Base-by-base conservation (phyloP, 352 stramenopile genomes). In the Globisporangium splendens region DNA sequence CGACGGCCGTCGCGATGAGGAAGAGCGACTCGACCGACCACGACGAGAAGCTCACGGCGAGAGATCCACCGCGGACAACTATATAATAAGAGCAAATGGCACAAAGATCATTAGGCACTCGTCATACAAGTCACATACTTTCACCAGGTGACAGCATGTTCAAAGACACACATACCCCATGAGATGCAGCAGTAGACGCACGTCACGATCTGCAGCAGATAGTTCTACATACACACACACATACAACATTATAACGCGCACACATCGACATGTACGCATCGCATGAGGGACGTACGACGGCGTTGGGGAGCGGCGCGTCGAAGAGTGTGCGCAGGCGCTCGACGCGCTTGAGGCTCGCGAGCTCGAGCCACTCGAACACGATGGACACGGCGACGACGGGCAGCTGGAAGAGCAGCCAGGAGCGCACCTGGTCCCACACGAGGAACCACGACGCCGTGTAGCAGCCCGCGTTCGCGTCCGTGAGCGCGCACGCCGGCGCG, bases 381-480 rank as follows among this genome's bases (percentile, higher is more conserved):
- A 93, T 72, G 12, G 83, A 88, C 54, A 91, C 39, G 17, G 66
- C 79, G 28, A 90, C 50, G 13, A 93, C 69, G 15, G 86, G 81
- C 48, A 81, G 53, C 61, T 95, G 86, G 39, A 92, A 72, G 22
- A 93, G 79, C 61, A 88, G 63, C 79, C 79, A 95, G 53, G 83
- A 87, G 53, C 79, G 83, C 18, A 93, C 60, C 62, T 95, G 86
- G 66, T 86, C 75, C 72, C 83, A 88, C 17, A 93, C 72, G 56
- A 95, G 77, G 61, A 79, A 82, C 86, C 86, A 95, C 31, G 82
- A 89, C 3, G 86, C 86, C 54, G 83, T 91, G 66, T 84, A 95
- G 66, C 86, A 95, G 13, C 58, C 66, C 0, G 72, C 63, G 24
- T 65, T 73, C 54, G 66, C 57, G 68, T 88, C 58, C 11, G 80